These are phyloP conservation scores for Diplodia sapinea DNA, from an alignment of 2,329 filamentous ascomycete genomes.

Conservation along the genomic window DNA sequence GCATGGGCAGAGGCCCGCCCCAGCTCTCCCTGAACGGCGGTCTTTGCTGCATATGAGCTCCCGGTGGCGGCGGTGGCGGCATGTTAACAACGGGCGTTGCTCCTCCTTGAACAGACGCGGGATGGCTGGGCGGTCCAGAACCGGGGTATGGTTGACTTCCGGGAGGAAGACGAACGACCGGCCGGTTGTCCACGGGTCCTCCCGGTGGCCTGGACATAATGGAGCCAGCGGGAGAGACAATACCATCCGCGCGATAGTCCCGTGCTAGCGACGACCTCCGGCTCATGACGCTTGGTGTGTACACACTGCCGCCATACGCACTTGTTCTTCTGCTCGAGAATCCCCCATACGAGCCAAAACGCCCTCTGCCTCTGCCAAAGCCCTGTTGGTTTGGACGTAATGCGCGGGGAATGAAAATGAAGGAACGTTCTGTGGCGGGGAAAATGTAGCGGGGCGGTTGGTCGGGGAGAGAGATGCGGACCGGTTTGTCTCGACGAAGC, in stretches of 20 bases:
- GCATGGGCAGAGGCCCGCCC: slow-evolving; percentile 72
- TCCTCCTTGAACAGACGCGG: slow-evolving; percentile 37
- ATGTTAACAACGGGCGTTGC: slow-evolving; percentile 58
- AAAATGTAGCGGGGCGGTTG: slow-evolving; percentile 86
- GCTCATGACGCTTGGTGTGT: slow-evolving; percentile 86
- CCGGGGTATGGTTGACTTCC: slow-evolving; percentile 45
- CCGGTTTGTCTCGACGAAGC: slow-evolving; percentile 92
- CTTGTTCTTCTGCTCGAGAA: slow-evolving; percentile 79
- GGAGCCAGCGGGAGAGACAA: slow-evolving; percentile 82
- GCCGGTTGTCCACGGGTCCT: slow-evolving; percentile 67
- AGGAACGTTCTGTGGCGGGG: slow-evolving; percentile 86
- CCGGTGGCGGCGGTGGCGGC: slow-evolving; percentile 56
- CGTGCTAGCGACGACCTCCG: slow-evolving; percentile 80
- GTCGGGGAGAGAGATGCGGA: slow-evolving; percentile 86
- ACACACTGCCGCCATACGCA: slow-evolving; percentile 78
- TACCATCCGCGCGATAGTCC: slow-evolving; percentile 70
- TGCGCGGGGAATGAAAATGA: slow-evolving; percentile 96
- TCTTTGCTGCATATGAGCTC: slow-evolving; percentile 61
- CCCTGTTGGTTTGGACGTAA: slow-evolving; percentile 91
- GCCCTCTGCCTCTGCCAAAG: slow-evolving; percentile 69
- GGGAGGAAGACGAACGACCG: slow-evolving; percentile 84
- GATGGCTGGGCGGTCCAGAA: slow-evolving; percentile 29
- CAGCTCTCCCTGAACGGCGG: slow-evolving; percentile 66
- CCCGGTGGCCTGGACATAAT: slow-evolving; percentile 71
- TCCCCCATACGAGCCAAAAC: slow-evolving; percentile 71